phyloP scores from a whole-genome alignment of 2,329 filamentous ascomycete genomes.

The Xylariales sp. region DNA sequence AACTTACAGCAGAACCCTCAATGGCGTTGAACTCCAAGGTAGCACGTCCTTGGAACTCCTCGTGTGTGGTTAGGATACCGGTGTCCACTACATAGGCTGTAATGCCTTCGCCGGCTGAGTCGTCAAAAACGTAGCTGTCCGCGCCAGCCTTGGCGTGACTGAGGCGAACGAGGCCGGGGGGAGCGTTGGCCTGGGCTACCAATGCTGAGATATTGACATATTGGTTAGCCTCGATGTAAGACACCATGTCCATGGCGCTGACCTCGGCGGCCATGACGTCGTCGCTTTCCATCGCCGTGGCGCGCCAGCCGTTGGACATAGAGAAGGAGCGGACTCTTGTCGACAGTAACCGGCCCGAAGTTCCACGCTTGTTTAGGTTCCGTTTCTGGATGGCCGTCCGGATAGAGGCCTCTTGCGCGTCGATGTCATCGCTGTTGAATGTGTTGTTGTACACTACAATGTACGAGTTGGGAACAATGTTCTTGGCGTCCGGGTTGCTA shows the following conservation, averaged over 20 bases:
- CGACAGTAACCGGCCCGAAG: slow-evolving; percentile 61
- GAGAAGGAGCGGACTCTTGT: slow-evolving; percentile 59
- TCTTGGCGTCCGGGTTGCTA: slow-evolving; percentile 59
- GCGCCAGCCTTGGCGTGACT: slow-evolving; percentile 56
- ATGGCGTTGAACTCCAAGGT: slow-evolving; percentile 65
- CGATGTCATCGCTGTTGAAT: slow-evolving; percentile 60
- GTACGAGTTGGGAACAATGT: slow-evolving; percentile 67
- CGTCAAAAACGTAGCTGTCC: slow-evolving; percentile 63
- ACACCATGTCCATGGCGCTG: slow-evolving; percentile 60
- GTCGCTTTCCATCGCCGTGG: slow-evolving; percentile 64
- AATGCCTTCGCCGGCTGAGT: slow-evolving; percentile 64
- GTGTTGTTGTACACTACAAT: slow-evolving; percentile 74
- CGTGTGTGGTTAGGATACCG: slow-evolving; percentile 67
- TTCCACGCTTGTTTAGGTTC: slow-evolving; percentile 65
- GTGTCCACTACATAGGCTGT: slow-evolving; percentile 75
- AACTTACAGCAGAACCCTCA: slow-evolving; percentile 56
- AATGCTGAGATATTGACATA: slow-evolving; percentile 57
- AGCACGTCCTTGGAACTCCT: slow-evolving; percentile 67
- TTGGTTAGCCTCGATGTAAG: slow-evolving; percentile 66
- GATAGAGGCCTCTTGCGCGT: slow-evolving; percentile 62
- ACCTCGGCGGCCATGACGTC: slow-evolving; percentile 63
- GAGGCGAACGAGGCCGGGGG: slow-evolving; percentile 64
- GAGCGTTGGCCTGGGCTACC: slow-evolving; percentile 64
- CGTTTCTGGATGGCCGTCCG: slow-evolving; percentile 64
- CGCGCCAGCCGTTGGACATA: slow-evolving; percentile 62